These are phyloP conservation scores for Rutstroemia sp. DNA, from an alignment of 2,329 filamentous ascomycete species.

Conservation along the genomic window DNA sequence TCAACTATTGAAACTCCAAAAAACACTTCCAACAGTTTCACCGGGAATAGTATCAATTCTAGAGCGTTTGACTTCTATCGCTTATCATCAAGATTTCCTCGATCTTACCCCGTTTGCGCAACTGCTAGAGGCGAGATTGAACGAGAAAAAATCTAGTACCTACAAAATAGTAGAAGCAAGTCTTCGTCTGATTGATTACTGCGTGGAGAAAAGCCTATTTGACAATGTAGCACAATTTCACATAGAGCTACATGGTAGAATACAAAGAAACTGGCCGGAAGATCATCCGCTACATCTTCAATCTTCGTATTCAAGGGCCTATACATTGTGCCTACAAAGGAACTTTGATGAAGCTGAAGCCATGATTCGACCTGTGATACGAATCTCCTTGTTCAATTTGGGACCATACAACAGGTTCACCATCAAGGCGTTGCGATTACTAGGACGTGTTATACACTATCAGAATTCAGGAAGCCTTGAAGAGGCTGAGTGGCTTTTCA, in stretches of 20 bases:
- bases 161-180: neutral
- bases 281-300: neutral
- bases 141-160: neutral
- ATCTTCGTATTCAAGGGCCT: neutral
- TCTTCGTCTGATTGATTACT: neutral
- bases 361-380: no score
- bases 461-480: no score
- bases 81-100: rapidly evolving
- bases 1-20: neutral
- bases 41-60: neutral
- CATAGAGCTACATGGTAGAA: neutral
- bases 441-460: no score
- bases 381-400: no score
- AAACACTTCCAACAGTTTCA: neutral
- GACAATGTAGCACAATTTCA: neutral
- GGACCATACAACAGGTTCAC: no score
- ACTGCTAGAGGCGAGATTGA: neutral
- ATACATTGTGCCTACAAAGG: rapidly evolving
- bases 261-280: neutral
- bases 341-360: neutral
- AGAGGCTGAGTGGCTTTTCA: no score
- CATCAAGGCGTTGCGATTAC: no score
- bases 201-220: rapidly evolving
- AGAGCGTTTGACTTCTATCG: neutral
- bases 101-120: neutral